Percentiles rank a stretch among this genome's conserved stretches.
Conservation (phyloP, 2,329 filamentous ascomycete genomes). For the Lecanoromycetidae sp. region DNA sequence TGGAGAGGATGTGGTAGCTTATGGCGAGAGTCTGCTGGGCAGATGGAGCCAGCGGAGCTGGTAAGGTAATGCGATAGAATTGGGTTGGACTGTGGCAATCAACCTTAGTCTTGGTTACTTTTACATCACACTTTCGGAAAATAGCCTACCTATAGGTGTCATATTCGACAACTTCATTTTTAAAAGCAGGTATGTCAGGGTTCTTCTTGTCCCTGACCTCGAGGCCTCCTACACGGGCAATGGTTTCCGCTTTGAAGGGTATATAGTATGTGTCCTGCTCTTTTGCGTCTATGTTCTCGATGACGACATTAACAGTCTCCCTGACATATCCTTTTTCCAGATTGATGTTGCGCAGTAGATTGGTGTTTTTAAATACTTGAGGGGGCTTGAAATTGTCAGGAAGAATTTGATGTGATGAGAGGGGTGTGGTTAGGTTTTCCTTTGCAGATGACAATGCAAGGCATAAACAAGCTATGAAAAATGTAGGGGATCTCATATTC, state of each 20-base stretch:
- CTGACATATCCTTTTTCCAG: constrained; percentile 85
- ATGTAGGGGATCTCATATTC: constrained; percentile 31
- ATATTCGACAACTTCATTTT: constrained; percentile 44
- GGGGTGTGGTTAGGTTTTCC: constrained; percentile 22
- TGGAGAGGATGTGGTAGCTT: constrained; percentile 66
- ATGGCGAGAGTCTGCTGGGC: constrained; percentile 78
- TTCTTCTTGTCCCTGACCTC: constrained; percentile 92
- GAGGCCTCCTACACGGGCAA: constrained; percentile 67
- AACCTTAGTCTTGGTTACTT: no score
- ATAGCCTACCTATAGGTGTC: constrained; percentile 44
- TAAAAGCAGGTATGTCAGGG: constrained; percentile 52
- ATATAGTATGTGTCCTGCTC: constrained; percentile 85
- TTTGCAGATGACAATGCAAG: constrained; percentile 26
- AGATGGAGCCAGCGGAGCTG: constrained; percentile 60
- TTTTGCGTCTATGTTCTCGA: constrained; percentile 71
- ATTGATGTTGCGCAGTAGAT: constrained; percentile 80
- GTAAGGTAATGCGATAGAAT: constrained; percentile 75
- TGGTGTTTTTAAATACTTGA: constrained; percentile 85
- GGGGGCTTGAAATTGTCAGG: constrained; percentile 59
- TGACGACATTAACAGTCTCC: constrained; percentile 84
- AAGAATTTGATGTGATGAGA: constrained; percentile 27
- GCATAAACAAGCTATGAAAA: constrained; percentile 27
- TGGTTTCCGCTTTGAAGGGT: constrained; percentile 65
- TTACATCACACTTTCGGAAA: no score
- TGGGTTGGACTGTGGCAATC: constrained; percentile 44